Conservation (phyloP, 805 yeast genomes). For the Kluyveromyces starmeri region DNA sequence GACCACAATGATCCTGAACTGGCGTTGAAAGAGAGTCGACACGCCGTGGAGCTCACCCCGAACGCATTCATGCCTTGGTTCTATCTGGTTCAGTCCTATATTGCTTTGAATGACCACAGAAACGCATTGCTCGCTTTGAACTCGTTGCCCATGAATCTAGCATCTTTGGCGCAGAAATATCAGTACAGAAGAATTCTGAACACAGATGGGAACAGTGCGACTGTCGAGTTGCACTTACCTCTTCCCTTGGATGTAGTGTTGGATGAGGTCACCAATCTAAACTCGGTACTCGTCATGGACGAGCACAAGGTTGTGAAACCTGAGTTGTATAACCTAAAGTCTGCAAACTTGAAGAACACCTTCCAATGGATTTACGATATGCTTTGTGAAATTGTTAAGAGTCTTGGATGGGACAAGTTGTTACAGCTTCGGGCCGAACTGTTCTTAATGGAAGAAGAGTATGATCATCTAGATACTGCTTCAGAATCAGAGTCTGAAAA, state of each 20-base stretch:
- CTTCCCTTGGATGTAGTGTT: conserved; percentile 66
- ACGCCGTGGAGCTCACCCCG: conserved; percentile 55
- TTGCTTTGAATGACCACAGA: conserved; percentile 56
- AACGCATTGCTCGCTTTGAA: conserved; percentile 64
- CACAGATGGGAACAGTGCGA: conserved; percentile 22
- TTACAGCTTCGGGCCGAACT: conserved; percentile 50
- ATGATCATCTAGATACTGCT: conserved; percentile 24
- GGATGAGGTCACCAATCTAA: conserved; percentile 58
- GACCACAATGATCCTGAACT: conserved; percentile 21
- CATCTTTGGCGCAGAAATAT: conserved; percentile 57
- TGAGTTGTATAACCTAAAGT: conserved; percentile 52
- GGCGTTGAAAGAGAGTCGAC: conserved; percentile 22
- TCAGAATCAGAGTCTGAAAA: conserved; percentile 5
- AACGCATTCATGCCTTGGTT: conserved; percentile 74
- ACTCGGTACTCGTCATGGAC: conserved; percentile 51
- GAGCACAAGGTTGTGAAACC: conserved; percentile 65
- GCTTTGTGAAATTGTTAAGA: conserved; percentile 54
- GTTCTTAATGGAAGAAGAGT: conserved; percentile 63
- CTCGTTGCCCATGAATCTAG: conserved; percentile 66
- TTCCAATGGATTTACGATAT: conserved; percentile 50
- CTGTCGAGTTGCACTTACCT: conserved; percentile 52
- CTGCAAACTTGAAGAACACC: conserved; percentile 54
- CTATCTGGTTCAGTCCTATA: conserved; percentile 52
- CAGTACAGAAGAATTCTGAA: conserved; percentile 51
- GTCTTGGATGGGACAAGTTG: conserved; percentile 66